Conservation (phyloP, 2,329 filamentous ascomycete species). For the Dactylellina cionopaga region DNA sequence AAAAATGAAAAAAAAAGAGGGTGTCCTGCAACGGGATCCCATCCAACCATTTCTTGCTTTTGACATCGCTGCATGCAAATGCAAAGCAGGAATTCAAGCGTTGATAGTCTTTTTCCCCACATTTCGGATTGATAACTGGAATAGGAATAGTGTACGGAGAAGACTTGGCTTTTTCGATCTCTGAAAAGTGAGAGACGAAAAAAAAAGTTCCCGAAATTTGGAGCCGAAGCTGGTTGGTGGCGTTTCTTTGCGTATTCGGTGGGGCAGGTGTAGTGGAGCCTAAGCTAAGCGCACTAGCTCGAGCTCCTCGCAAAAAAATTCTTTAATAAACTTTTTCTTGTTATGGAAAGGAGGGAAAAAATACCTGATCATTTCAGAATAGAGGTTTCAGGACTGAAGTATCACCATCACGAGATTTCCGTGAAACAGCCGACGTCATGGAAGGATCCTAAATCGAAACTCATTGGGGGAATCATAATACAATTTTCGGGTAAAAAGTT, state of each 20-base stretch:
- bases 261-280: conserved; percentile 4
- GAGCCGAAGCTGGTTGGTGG: conserved; percentile 41
- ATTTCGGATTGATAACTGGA: conserved; percentile 43
- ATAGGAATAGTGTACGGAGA: conserved; percentile 23
- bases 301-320: conserved; percentile 25
- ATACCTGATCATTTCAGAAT: neutral
- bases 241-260: conserved; percentile 6
- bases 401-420: no score
- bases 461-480: neutral
- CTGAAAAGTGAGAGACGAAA: no score
- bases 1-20: neutral
- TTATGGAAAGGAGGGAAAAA: neutral
- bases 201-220: conserved; percentile 44
- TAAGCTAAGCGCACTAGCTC: conserved; percentile 21
- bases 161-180: conserved; percentile 6
- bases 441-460: neutral
- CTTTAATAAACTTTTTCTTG: conserved; percentile 31
- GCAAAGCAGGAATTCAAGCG: conserved; percentile 4
- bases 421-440: conserved; percentile 23
- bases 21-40: conserved; percentile 27
- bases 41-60: conserved; percentile 28
- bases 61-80: conserved; percentile 1
- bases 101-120: conserved; percentile 25
- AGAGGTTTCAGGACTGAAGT: conserved; percentile 5
- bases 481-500: neutral